Evolutionary conservation across 169 alveolate genomes (phyloP), one percentile per base, ranked within the genome.

Genomic region (Cryptosporidium xiaoi): DNA sequence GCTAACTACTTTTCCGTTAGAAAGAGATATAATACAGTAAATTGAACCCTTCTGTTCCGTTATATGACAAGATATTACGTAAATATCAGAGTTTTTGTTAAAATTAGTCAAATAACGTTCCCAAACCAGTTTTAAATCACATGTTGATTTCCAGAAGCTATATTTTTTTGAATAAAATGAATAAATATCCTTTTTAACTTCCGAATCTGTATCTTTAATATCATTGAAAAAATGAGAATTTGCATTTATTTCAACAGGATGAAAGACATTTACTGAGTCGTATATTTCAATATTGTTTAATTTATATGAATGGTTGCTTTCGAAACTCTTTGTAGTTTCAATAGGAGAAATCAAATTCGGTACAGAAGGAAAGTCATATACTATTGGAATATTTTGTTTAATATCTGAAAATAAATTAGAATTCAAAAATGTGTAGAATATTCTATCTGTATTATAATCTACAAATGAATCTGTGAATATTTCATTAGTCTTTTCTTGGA

Each of bases 1-100:
- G 2, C 87, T 71, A 44, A 77, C 48, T 24, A 77, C 48, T 27
- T 62, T 77, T 16, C 87, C 87, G n/a, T 77, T 77, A 4, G 87
- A 77, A 5, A 77, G 46, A 60, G 87, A 77, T 15, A 77, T 77
- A 24, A 77, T 77, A 40, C 87, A 77, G 27, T 77, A 77, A 18
- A 77, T 77, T 1, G 87, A 77, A 18, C 48, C 48, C 36, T 31
- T 77, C 40, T 77, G 87, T 40, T 77, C 87, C 2, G 87, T 77
- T 33, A 77, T 60, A n/a, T 40, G 27, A 60, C 87, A 77, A 16
- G 87, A 58, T 27, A 56, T 40, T 12, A 77, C 87, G 0, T 46
- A 60, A 36, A 77, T 40, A 55, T 51, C 36, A 77, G 31, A 24
- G 15, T 77, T 77, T 15, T 44, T 56, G 46, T 77, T 64, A 60